Evolutionary conservation across 768 basidiomycete species (phyloP).

Genomic region (Steccherinum ochraceum): DNA sequence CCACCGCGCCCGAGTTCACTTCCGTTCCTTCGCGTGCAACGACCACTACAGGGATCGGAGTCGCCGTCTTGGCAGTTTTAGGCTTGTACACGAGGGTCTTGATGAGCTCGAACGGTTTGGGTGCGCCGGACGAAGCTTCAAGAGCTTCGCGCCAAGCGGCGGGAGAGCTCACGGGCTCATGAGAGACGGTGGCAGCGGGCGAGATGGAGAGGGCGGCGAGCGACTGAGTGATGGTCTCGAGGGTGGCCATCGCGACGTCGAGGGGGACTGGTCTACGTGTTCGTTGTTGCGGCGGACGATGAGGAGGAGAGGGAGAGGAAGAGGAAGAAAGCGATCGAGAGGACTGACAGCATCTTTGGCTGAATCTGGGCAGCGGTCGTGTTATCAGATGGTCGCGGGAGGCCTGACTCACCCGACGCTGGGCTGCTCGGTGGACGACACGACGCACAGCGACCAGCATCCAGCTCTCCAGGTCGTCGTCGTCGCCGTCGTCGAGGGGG

Average conservation of each 20-base stretch:
- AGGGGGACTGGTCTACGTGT: neutral
- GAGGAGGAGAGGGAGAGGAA: neutral
- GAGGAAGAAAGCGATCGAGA: neutral
- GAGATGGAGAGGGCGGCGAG: slow-evolving; percentile 51
- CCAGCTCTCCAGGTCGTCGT: neutral
- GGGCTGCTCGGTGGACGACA: neutral
- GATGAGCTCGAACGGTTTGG: slow-evolving; percentile 62
- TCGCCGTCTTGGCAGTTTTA: slow-evolving; percentile 87
- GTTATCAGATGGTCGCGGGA: neutral
- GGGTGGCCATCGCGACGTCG: slow-evolving; percentile 26
- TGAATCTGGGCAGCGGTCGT: neutral
- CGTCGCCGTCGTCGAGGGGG: neutral
- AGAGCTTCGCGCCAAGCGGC: slow-evolving; percentile 74
- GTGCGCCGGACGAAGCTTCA: slow-evolving; percentile 41
- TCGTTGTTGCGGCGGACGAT: neutral
- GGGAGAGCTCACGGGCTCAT: slow-evolving; percentile 62
- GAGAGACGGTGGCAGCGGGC: slow-evolving; percentile 45
- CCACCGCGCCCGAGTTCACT: slow-evolving; percentile 69
- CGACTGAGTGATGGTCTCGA: slow-evolving; percentile 30
- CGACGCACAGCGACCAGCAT: neutral
- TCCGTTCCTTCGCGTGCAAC: slow-evolving; percentile 84
- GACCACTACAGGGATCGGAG: slow-evolving; percentile 79
- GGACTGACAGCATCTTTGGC: neutral
- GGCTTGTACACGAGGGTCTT: slow-evolving; percentile 95
- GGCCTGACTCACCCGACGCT: neutral